Percentiles rank a stretch among this genome's conserved stretches.
Conservation (phyloP, 108 stramenopile genomes). For the Asterionellopsis glacialis region DNA sequence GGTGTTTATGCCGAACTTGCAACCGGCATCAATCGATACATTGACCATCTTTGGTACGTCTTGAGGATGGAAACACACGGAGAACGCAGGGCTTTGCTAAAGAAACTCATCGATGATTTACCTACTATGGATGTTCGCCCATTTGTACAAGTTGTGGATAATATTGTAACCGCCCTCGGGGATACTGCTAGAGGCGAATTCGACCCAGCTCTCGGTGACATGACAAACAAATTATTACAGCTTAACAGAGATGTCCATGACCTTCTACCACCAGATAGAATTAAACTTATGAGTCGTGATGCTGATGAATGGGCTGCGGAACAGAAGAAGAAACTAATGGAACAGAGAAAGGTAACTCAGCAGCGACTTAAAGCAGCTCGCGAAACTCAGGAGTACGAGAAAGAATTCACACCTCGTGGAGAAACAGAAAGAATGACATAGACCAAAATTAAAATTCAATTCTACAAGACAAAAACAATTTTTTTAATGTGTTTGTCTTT, state of each 20-base stretch:
- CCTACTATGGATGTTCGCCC: conserved; percentile 87
- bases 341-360: conserved; percentile 52
- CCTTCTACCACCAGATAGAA: conserved; percentile 77
- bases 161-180: conserved; percentile 77
- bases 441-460: background rate
- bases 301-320: conserved; percentile 85
- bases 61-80: conserved; percentile 75
- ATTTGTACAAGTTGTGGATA: conserved; percentile 84
- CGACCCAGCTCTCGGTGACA: conserved; percentile 57
- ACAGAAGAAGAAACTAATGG: conserved; percentile 56
- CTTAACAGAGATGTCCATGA: conserved; percentile 72
- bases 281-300: conserved; percentile 63
- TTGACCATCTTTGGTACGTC: conserved; percentile 80
- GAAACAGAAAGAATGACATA: conserved; percentile 34
- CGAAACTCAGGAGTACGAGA: conserved; percentile 25
- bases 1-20: conserved; percentile 82
- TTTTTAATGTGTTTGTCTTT: no score
- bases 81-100: conserved; percentile 58
- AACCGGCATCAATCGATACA: conserved; percentile 61
- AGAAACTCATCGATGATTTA: conserved; percentile 74
- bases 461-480: no score
- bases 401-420: conserved; percentile 22
- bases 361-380: conserved; percentile 51
- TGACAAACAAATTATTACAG: conserved; percentile 83
- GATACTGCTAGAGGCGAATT: conserved; percentile 72